Evolutionary conservation across 495 filamentous ascomycete species (phyloP).

Genomic region (Aspergillus coremiiformis): DNA sequence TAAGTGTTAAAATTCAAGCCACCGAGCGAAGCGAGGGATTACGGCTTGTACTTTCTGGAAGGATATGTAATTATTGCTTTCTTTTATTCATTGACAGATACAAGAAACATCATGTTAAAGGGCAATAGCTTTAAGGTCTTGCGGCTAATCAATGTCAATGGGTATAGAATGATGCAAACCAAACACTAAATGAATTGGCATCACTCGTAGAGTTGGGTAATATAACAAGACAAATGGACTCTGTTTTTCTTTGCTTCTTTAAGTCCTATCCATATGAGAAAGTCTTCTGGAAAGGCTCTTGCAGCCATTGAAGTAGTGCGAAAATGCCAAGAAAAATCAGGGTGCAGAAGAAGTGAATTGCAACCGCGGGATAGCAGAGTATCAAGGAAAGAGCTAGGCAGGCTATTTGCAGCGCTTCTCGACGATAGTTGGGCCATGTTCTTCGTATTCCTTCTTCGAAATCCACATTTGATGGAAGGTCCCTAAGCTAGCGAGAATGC

Average conservation of each 20-base stretch:
- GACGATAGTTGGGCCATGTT: conserved; percentile 52
- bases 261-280: not conserved
- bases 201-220: conserved; percentile 8
- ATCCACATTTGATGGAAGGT: conserved; percentile 99
- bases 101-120: not conserved
- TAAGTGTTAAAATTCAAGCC: no score
- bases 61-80: no score
- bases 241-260: no score
- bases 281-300: not conserved
- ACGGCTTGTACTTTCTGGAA: no score
- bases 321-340: conserved; percentile 2
- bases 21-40: no score
- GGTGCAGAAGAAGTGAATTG: not conserved
- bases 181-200: conserved; percentile 1
- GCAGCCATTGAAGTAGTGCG: conserved; percentile 3
- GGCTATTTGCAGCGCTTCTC: conserved; percentile 51
- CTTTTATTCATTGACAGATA: not conserved
- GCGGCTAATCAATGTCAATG: not conserved
- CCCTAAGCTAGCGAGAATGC: conserved; percentile 89
- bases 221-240: not conserved
- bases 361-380: not conserved
- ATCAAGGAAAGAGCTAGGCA: not conserved
- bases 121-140: not conserved
- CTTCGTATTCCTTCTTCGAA: conserved; percentile 59
- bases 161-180: not conserved